A percentile compares a stretch with the other conserved stretches of the same genome.
phyloP scores from a whole-genome alignment of 768 basidiomycete genomes.

The Lentinula aciculospora region DNA sequence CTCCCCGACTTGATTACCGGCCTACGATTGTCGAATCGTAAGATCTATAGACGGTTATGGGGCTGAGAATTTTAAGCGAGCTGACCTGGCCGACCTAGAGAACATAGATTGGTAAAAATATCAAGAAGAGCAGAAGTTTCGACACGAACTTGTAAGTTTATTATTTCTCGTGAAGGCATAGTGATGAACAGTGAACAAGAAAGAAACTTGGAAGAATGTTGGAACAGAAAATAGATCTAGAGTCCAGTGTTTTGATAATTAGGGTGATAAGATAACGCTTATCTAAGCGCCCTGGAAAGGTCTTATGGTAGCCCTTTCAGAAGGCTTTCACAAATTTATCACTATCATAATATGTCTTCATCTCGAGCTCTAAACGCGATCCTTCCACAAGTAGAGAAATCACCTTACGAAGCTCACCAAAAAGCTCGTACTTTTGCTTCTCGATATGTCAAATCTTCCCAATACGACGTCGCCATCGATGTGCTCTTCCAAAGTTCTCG shows the following conservation, averaged over 20 bases:
- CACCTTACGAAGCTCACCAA: conserved; percentile 93
- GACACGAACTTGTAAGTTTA: conserved; percentile 65
- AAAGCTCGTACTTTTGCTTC: conserved; percentile 95
- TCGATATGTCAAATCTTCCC: conserved; percentile 73
- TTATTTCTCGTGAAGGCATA: conserved; percentile 69
- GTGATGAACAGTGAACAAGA: conserved; percentile 28
- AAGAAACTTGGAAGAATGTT: neutral
- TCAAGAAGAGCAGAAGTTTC: neutral
- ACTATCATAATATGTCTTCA: conserved; percentile 27
- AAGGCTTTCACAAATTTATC: neutral
- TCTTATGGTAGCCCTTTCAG: no score
- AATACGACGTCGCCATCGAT: conserved; percentile 85
- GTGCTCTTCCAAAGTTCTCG: conserved; percentile 88
- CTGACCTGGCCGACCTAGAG: conserved; percentile 68
- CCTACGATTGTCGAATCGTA: conserved; percentile 28
- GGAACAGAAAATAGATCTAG: neutral
- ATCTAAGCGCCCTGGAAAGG: neutral
- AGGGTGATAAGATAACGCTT: neutral
- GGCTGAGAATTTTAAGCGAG: conserved; percentile 18
- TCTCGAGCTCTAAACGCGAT: conserved; percentile 71
- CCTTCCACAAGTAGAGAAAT: conserved; percentile 60
- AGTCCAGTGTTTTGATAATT: neutral
- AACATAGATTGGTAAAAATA: conserved; percentile 3
- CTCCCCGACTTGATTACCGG: conserved; percentile 77
- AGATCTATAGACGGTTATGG: neutral